Conservation (phyloP, 2,329 filamentous ascomycete genomes). For the Trichoderma endophyticum region DNA sequence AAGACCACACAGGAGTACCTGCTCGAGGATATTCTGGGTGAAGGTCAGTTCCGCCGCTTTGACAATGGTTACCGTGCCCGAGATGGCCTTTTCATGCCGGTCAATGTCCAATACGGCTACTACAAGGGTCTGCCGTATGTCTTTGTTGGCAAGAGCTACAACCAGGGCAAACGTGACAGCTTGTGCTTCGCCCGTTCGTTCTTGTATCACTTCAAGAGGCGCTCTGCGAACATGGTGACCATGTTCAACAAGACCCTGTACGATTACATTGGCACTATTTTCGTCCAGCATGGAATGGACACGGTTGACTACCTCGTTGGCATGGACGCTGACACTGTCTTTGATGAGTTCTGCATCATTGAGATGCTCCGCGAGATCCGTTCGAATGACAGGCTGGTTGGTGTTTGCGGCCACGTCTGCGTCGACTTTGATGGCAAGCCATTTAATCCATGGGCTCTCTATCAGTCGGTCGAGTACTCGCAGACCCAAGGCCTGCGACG, state of each 20-base stretch:
- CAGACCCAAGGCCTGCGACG: slow-evolving; percentile 46
- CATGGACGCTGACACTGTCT: slow-evolving; percentile 49
- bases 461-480: slow-evolving; percentile 48
- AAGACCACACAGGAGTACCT: slow-evolving; percentile 49
- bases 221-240: slow-evolving; percentile 40
- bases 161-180: slow-evolving; percentile 49
- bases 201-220: slow-evolving; percentile 46
- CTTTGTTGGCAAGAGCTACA: slow-evolving; percentile 48
- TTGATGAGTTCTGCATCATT: slow-evolving; percentile 43
- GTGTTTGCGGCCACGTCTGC: slow-evolving; percentile 47
- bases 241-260: slow-evolving; percentile 47
- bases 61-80: slow-evolving; percentile 45
- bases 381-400: slow-evolving; percentile 42
- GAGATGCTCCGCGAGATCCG: slow-evolving; percentile 44
- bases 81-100: slow-evolving; percentile 45
- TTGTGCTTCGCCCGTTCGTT: slow-evolving; percentile 49
- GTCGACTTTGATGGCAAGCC: slow-evolving; percentile 43
- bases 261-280: slow-evolving; percentile 37
- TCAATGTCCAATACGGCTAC: slow-evolving; percentile 41
- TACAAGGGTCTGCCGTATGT: slow-evolving; percentile 47
- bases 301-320: slow-evolving; percentile 43
- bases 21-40: slow-evolving; percentile 44
- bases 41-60: slow-evolving; percentile 33
- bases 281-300: slow-evolving; percentile 38
- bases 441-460: slow-evolving; percentile 45